Evolutionary conservation across 75 land plant species (phyloP), one percentile per base, ranked within the genome.

Genomic region (Pinus taeda): DNA sequence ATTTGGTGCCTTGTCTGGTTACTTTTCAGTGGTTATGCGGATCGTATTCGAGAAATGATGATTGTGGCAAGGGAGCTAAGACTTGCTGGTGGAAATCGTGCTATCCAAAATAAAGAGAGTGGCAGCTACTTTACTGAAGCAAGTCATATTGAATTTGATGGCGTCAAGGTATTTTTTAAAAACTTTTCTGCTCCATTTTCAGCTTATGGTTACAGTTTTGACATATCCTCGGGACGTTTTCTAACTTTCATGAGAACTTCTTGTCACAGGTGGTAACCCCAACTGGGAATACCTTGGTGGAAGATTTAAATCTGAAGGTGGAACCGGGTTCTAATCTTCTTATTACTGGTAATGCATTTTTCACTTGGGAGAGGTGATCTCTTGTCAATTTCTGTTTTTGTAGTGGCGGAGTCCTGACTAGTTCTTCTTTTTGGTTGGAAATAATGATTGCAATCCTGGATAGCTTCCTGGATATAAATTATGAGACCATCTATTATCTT

Each of bases 321-420:
- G 91, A 95, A 65, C 80, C 88, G 45, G 99, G 99, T 36, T 97
- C 99, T 53, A 97, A 97, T 79, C 92, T 97, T 75, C 83, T 97
- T 66, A 97, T 97, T 73, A 97, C 99, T 80, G 99, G 99, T 96
- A 67, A 67, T 15, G 78, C 15, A 29, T 58, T 57, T 36, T 59
- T 14, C 30, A 58, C 22, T 37, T 17, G 55, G 55, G 11, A 49
- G 53, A 49, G 53, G 12, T 49, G 53, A 49, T 49, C 53, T 49
- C 53, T 49, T 49, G 17, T 36, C 18, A 24, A 21, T 39, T 61
- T 76, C 57, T 60, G 22, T 30, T 30, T 37, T 30, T 71, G 60
- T 30, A 71, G 58, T 20, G 30, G 17, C 74, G 33, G n/a, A 62
- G 21, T n/a, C 20, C 64, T 62, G 4, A 62, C 24, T 17, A 18